phyloP scores from a whole-genome alignment of 176 grass and related monocot species.

The Stipa capillata region DNA sequence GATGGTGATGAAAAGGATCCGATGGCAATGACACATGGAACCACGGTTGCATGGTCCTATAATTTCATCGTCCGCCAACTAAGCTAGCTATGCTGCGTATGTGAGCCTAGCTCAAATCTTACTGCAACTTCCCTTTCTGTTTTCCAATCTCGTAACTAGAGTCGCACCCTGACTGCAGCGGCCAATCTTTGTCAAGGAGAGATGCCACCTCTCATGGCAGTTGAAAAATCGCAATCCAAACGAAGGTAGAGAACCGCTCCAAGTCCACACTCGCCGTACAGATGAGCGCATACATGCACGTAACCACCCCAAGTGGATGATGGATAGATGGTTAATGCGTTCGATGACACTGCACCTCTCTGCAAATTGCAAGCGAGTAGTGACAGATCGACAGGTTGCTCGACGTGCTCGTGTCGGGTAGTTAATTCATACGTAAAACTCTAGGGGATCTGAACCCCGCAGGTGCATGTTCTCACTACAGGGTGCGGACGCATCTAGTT shows the following conservation, averaged over 20 bases:
- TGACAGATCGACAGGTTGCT: not conserved
- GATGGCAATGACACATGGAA: no score
- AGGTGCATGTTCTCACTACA: no score
- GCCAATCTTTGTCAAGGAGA: not conserved
- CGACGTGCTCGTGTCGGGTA: no score
- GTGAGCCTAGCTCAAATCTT: not conserved
- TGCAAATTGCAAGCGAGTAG: not conserved
- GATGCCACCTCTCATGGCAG: not conserved
- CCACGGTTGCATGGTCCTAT: no score
- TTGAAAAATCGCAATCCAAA: not conserved
- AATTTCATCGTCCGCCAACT: not conserved
- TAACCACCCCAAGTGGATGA: no score
- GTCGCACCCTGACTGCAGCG: not conserved
- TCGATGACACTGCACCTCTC: not conserved
- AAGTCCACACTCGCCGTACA: not conserved
- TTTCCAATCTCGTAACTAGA: no score
- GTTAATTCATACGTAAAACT: no score
- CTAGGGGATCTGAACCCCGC: no score
- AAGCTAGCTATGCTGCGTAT: not conserved
- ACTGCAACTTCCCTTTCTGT: no score
- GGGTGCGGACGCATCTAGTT: no score
- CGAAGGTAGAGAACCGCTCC: not conserved
- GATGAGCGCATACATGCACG: not conserved
- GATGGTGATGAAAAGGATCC: no score
- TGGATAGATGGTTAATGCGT: not conserved